Evolutionary conservation across 805 yeast species (phyloP).

Genomic region (Candida corydali): DNA sequence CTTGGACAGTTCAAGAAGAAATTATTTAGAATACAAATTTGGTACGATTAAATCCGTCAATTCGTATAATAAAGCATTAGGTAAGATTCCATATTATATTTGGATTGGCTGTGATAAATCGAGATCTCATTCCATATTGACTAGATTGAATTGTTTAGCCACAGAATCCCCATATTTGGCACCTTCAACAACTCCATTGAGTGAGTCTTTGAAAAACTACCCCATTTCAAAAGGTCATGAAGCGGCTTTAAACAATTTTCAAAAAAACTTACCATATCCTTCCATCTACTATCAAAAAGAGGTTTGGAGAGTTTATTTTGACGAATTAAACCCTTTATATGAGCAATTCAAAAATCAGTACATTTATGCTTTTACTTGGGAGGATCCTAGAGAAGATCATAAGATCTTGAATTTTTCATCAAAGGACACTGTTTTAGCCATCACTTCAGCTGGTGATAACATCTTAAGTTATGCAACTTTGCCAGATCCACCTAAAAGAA

Average conservation of each 20-base stretch:
- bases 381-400: slow-evolving; percentile 80
- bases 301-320: slow-evolving; percentile 76
- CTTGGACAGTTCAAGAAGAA: slow-evolving; percentile 76
- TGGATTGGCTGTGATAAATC: slow-evolving; percentile 64
- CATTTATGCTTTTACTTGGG: slow-evolving; percentile 89
- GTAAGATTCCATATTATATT: slow-evolving; percentile 76
- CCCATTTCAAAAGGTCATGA: slow-evolving; percentile 68
- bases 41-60: slow-evolving; percentile 78
- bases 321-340: slow-evolving; percentile 63
- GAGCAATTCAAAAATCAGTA: slow-evolving; percentile 74
- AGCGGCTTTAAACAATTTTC: slow-evolving; percentile 61
- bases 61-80: slow-evolving; percentile 58
- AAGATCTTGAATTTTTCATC: slow-evolving; percentile 56
- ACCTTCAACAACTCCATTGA: slow-evolving; percentile 35
- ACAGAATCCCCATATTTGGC: slow-evolving; percentile 81
- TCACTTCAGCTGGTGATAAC: slow-evolving; percentile 86
- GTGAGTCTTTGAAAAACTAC: slow-evolving; percentile 13
- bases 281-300: slow-evolving; percentile 75
- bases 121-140: slow-evolving; percentile 40
- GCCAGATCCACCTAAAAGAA: slow-evolving; percentile 67
- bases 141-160: slow-evolving; percentile 68
- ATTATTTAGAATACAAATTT: slow-evolving; percentile 75
- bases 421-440: slow-evolving; percentile 72
- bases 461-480: slow-evolving; percentile 68
- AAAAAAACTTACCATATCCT: slow-evolving; percentile 71